phyloP scores from a whole-genome alignment of 352 stramenopile species.

The Globisporangium megalacanthum region DNA sequence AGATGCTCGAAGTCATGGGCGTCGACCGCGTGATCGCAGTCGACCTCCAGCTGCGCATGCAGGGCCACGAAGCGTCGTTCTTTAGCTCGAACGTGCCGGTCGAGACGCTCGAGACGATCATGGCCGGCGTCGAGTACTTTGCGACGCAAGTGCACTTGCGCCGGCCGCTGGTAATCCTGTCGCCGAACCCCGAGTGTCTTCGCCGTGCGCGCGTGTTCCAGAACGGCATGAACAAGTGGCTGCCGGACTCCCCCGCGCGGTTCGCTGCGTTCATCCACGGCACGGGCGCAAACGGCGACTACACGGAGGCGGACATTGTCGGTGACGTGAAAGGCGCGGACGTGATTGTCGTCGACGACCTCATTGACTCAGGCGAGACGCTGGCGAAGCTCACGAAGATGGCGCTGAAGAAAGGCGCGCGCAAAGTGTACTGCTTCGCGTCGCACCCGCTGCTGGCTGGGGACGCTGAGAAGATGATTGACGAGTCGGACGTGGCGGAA shows the following conservation, averaged over 20 bases:
- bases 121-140: slow-evolving; percentile 90
- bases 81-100: slow-evolving; percentile 89
- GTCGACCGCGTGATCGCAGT: slow-evolving; percentile 93
- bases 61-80: slow-evolving; percentile 88
- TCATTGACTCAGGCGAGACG: slow-evolving; percentile 86
- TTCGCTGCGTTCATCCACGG: slow-evolving; percentile 85
- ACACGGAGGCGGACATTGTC: slow-evolving; percentile 78
- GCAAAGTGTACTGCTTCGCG: slow-evolving; percentile 87
- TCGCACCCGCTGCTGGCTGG: slow-evolving; percentile 89
- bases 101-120: slow-evolving; percentile 91
- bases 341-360: slow-evolving; percentile 91
- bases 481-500: slow-evolving; percentile 73
- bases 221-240: slow-evolving; percentile 82
- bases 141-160: slow-evolving; percentile 77
- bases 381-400: slow-evolving; percentile 80
- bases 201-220: slow-evolving; percentile 84
- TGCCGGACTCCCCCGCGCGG: slow-evolving; percentile 69
- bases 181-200: slow-evolving; percentile 85
- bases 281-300: slow-evolving; percentile 44
- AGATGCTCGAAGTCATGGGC: slow-evolving; percentile 93
- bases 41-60: slow-evolving; percentile 88
- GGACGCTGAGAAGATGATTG: slow-evolving; percentile 81
- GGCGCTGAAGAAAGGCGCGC: slow-evolving; percentile 74
- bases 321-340: slow-evolving; percentile 86
- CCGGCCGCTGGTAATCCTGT: slow-evolving; percentile 80